phyloP scores from a whole-genome alignment of 345 rosid genomes.

The Theobroma cacao region DNA sequence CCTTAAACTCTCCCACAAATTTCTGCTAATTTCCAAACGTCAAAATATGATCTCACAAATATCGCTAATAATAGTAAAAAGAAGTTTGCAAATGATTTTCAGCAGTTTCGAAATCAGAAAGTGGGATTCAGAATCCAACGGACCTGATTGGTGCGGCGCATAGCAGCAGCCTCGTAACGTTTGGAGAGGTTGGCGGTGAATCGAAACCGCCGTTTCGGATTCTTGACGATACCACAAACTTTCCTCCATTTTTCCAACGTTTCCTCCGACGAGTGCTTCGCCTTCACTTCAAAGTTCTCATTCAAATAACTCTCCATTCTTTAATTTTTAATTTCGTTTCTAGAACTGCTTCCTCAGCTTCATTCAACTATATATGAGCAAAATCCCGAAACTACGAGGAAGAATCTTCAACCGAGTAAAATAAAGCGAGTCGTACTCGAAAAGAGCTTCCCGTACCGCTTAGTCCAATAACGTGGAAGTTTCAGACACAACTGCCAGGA shows the following conservation, averaged over 20 bases:
- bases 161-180: constrained; percentile 82
- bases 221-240: constrained; percentile 72
- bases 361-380: background rate
- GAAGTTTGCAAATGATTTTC: background rate
- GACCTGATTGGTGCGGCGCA: constrained; percentile 85
- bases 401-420: background rate
- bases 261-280: constrained; percentile 70
- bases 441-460: background rate
- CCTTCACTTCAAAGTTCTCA: constrained; percentile 61
- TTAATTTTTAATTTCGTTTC: background rate
- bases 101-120: background rate
- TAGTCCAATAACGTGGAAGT: background rate
- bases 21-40: background rate
- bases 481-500: background rate
- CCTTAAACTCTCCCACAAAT: background rate
- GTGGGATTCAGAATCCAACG: background rate
- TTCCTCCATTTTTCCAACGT: constrained; percentile 69
- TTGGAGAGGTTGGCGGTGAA: constrained; percentile 87
- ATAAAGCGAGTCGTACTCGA: too few species aligned
- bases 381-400: background rate
- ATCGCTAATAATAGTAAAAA: background rate
- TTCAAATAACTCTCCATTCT: constrained; percentile 65
- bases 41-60: background rate
- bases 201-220: constrained; percentile 82
- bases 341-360: background rate